Percentiles rank a stretch among this genome's conserved stretches.
Conservation (phyloP, 2,329 filamentous ascomycete species). For the Aspergillus sp. region DNA sequence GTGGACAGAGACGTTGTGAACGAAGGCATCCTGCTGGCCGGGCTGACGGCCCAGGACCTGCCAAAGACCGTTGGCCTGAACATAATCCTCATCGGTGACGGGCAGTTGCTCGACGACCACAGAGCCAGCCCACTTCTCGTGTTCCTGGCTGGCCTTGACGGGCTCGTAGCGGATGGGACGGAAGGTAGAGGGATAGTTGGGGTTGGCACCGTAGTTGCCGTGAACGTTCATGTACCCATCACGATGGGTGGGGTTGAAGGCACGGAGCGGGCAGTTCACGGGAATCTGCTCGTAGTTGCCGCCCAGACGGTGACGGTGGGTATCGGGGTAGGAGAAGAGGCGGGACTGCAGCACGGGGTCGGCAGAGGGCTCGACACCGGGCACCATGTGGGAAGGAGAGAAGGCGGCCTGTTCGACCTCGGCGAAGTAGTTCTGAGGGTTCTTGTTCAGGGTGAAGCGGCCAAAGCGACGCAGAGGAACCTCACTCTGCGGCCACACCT, state of each 20-base stretch:
- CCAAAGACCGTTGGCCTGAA: slow-evolving; percentile 45
- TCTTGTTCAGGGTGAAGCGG: slow-evolving; percentile 62
- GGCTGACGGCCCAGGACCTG: slow-evolving; percentile 40
- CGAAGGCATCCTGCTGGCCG: slow-evolving; percentile 61
- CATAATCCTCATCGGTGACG: slow-evolving; percentile 45
- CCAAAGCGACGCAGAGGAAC: slow-evolving; percentile 62
- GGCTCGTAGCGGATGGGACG: slow-evolving; percentile 36
- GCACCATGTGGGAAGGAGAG: slow-evolving; percentile 64
- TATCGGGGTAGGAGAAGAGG: slow-evolving; percentile 69
- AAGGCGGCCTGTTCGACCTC: slow-evolving; percentile 72
- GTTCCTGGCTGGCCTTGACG: slow-evolving; percentile 41
- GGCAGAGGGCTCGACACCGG: slow-evolving; percentile 66
- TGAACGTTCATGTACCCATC: slow-evolving; percentile 68
- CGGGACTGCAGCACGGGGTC: slow-evolving; percentile 69
- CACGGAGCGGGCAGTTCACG: slow-evolving; percentile 55
- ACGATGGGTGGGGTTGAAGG: slow-evolving; percentile 65
- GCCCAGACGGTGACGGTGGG: slow-evolving; percentile 62
- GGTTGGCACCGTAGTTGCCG: slow-evolving; percentile 61
- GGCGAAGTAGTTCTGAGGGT: slow-evolving; percentile 65
- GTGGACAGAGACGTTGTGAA: slow-evolving; percentile 59
- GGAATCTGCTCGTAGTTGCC: slow-evolving; percentile 65
- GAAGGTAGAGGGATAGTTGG: slow-evolving; percentile 51
- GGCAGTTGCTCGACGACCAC: slow-evolving; percentile 40
- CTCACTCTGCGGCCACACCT: slow-evolving; percentile 64
- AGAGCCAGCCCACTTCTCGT: slow-evolving; percentile 44